Evolutionary conservation across 1,284 basidiomycete genomes (phyloP), one percentile per base, ranked within the genome.

Genomic region (Naganishia sp.): DNA sequence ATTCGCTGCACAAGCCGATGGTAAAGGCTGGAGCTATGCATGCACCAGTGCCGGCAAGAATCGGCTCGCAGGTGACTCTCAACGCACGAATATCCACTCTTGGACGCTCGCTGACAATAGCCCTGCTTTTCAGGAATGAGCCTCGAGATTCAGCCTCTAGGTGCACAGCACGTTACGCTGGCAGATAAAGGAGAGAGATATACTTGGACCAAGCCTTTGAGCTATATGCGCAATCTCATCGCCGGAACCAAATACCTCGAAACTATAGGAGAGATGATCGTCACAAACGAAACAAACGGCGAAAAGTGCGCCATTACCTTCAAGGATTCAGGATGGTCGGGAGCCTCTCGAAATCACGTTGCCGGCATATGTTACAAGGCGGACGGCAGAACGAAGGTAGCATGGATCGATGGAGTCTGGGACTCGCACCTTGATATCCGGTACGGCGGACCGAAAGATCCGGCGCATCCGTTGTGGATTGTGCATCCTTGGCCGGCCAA

Each of bases 231-330:
- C 68, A 94, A 94, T 78, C 82, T 94, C 66, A 87, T 94, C 85
- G 87, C 91, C 77, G 92, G 92, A 25, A 89, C 89, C 21, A 93
- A 93, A 74, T 94, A 94, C 77, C 83, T 94, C 44, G 92, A 94
- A 68, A 72, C 77, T 87, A 92, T 77, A 82, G 85, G 68, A 86
- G 91, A 69, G 84, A 87, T 91, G 85, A 84, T 82, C 23, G 86
- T 94, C 54, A 84, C 85, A 70, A 90, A 90, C 71, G 81, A 78
- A 2, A 80, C 79, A 23, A 84, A 83, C 18, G 81, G 84, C 13
- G 74, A 75, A 45, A 80, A 80, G 36, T 91, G 89, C 71, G 81
- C 86, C 15, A 77, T 93, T 23, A 88, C 90, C 54, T 94, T 94
- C 82, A 92, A 92, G 74, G 90, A 90, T 74, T 86, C 86, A 53